Evolutionary conservation across 73 alveolate species (phyloP).

Genomic region (Paramecium pentaurelia): DNA sequence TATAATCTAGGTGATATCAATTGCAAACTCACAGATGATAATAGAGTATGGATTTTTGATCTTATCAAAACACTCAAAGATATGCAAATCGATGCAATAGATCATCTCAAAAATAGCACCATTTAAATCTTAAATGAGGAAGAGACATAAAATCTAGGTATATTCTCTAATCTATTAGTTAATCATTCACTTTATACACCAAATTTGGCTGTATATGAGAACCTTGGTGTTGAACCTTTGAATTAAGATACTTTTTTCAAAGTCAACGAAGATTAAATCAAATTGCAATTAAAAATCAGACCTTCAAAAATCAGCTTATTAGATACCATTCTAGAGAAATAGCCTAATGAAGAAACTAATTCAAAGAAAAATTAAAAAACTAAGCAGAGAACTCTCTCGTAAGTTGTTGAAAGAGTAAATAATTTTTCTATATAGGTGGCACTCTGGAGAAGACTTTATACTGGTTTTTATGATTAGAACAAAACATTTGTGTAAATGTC

Average conservation of each 20-base stretch:
- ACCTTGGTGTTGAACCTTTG: constrained; percentile 2
- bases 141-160: neutral
- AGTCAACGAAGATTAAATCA: neutral
- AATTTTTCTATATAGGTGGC: constrained; percentile 66
- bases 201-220: neutral
- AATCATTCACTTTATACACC: neutral
- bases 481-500: constrained; percentile 69
- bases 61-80: neutral
- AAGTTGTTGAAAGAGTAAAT: constrained; percentile 42
- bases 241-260: neutral
- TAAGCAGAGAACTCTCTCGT: neutral
- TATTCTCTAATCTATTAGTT: neutral
- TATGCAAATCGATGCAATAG: neutral
- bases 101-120: neutral
- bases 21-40: neutral
- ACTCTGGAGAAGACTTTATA: constrained; percentile 94
- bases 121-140: neutral
- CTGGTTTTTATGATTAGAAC: constrained; percentile 87
- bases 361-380: neutral
- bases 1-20: neutral
- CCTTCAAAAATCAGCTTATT: neutral
- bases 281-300: neutral
- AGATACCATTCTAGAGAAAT: neutral
- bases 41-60: neutral
- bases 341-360: neutral